phyloP scores from a whole-genome alignment of 1,284 basidiomycete species.

The Ceratobasidium sp. region DNA sequence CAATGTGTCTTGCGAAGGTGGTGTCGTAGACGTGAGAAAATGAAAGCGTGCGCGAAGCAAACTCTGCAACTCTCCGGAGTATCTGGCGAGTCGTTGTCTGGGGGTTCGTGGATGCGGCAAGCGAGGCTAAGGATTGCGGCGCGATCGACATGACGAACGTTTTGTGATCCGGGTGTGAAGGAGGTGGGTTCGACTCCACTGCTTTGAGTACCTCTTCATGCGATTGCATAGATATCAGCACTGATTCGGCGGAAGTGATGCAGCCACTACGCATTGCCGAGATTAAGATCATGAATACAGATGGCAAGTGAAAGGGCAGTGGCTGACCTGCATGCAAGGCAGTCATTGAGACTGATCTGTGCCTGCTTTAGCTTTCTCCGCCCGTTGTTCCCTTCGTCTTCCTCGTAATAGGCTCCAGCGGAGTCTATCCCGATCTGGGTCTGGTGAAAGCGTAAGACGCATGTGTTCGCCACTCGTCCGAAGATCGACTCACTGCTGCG shows the following conservation, averaged over 20 bases:
- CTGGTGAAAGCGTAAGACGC: conserved; percentile 50
- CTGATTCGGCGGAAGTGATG: conserved; percentile 97
- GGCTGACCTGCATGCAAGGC: conserved; percentile 84
- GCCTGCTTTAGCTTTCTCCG: conserved; percentile 80
- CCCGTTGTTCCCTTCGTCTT: conserved; percentile 35
- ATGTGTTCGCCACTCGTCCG: conserved; percentile 67
- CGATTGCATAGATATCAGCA: conserved; percentile 96
- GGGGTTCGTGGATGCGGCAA: conserved; percentile 73
- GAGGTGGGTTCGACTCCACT: conserved; percentile 63
- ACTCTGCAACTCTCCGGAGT: conserved; percentile 71
- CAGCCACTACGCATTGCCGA: conserved; percentile 73
- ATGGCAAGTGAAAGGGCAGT: background rate
- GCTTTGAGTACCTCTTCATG: conserved; percentile 89
- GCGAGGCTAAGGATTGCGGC: conserved; percentile 90
- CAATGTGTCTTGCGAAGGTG: conserved; percentile 90
- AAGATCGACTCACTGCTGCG: conserved; percentile 52
- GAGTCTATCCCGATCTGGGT: conserved; percentile 91
- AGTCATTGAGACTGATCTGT: conserved; percentile 95
- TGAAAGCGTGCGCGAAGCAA: conserved; percentile 66
- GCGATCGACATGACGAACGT: conserved; percentile 85
- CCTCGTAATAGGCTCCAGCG: conserved; percentile 79
- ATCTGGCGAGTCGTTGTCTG: conserved; percentile 66
- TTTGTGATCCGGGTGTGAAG: conserved; percentile 55
- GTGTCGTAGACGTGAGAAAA: conserved; percentile 89
- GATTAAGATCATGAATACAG: background rate